A percentile compares a stretch with the other conserved stretches of the same genome.
phyloP scores from a whole-genome alignment of 1,284 basidiomycete species.

The Bjerkandera adusta region DNA sequence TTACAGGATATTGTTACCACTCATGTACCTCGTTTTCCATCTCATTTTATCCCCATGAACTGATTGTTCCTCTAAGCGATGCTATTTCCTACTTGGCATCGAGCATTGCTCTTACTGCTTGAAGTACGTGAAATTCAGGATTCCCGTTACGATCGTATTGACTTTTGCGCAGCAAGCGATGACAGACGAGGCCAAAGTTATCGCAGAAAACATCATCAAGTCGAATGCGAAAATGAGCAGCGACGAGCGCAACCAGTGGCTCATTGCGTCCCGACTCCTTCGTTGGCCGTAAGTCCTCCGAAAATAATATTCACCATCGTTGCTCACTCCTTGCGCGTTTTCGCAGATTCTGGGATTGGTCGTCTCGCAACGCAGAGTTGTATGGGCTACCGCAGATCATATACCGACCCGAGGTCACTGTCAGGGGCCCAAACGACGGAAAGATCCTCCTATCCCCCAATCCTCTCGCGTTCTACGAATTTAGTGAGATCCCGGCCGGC shows the following conservation, averaged over 20 bases:
- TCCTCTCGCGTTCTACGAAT: slow-evolving; percentile 2
- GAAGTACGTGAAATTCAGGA: neutral
- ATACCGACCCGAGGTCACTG: neutral
- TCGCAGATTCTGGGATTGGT: slow-evolving; percentile 9
- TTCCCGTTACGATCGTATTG: neutral
- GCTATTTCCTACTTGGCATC: slow-evolving; percentile 8
- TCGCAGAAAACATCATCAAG: neutral
- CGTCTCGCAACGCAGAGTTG: neutral
- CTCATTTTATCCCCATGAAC: neutral
- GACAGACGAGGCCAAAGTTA: neutral
- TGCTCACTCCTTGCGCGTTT: neutral
- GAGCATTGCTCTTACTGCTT: slow-evolving; percentile 3
- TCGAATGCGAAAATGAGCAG: neutral
- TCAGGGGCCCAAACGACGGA: neutral
- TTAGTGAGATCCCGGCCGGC: neutral
- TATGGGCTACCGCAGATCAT: slow-evolving; percentile 1
- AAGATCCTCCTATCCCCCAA: neutral
- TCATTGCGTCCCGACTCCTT: neutral
- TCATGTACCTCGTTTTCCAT: neutral
- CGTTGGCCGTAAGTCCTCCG: slow-evolving; percentile 7
- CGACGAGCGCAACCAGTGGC: neutral
- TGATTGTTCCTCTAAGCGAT: neutral
- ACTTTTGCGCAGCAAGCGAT: slow-evolving; percentile 3
- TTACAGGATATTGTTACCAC: slow-evolving; percentile 10
- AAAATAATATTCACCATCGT: neutral